A percentile compares a stretch with the other conserved stretches of the same genome.
phyloP scores from a whole-genome alignment of 2,329 filamentous ascomycete genomes.

The Colletotrichum melonis region DNA sequence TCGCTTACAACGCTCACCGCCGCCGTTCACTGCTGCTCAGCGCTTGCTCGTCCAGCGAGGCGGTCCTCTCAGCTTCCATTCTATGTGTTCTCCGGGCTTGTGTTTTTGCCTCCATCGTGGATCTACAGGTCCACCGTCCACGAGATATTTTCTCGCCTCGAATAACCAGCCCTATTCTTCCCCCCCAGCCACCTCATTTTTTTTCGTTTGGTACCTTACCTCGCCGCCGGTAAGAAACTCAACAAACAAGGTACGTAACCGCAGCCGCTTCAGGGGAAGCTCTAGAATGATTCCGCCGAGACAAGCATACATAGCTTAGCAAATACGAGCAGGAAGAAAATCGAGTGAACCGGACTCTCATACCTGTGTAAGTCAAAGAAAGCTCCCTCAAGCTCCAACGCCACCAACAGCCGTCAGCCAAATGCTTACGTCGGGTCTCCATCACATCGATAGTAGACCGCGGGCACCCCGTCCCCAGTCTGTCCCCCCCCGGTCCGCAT shows the following conservation, averaged over 20 bases:
- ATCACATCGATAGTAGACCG: not conserved
- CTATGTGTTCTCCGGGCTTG: not conserved
- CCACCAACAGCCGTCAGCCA: constrained; percentile 14
- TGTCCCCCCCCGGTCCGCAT: constrained; percentile 7
- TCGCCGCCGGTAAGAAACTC: not conserved
- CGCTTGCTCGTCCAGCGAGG: not conserved
- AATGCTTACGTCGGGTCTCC: not conserved
- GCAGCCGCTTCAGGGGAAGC: not conserved
- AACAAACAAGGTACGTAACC: not conserved
- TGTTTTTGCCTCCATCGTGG: not conserved
- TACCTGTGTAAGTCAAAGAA: constrained; percentile 21
- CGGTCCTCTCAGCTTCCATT: not conserved
- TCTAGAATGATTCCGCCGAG: not conserved
- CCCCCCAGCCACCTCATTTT: constrained; percentile 3
- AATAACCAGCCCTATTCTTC: not conserved
- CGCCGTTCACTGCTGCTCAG: not conserved
- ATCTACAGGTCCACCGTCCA: not conserved
- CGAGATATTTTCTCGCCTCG: not conserved
- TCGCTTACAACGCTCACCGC: constrained; percentile 30
- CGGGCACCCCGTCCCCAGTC: not conserved
- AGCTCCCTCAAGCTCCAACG: not conserved
- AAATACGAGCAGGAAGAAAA: constrained; percentile 1
- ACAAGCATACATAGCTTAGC: not conserved
- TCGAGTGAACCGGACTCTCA: not conserved
- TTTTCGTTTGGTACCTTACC: not conserved